Percentiles rank a stretch among this genome's conserved stretches.
Conservation (phyloP, 163 green algal genomes). For the Chlamydomonas reinhardtii region DNA sequence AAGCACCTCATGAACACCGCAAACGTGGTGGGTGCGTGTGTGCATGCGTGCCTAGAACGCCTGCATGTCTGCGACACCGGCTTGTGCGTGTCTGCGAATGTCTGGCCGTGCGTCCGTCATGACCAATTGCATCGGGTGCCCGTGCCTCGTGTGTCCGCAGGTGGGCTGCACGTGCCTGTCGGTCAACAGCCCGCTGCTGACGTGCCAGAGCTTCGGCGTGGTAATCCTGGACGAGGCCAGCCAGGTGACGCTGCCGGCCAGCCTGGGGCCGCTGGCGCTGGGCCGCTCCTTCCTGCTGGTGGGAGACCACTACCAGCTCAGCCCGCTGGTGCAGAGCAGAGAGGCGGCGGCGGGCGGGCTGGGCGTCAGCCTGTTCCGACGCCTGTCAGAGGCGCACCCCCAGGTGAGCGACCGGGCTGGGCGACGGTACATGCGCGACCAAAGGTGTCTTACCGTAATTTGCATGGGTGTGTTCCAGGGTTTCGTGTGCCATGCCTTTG, state of each 20-base stretch:
- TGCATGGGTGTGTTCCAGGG: too few relatives aligned
- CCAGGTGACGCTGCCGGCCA: conserved; percentile 83
- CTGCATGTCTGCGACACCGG: too few relatives aligned
- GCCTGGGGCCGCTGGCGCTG: conserved; percentile 73
- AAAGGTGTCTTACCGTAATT: too few relatives aligned
- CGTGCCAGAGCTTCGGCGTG: conserved; percentile 84
- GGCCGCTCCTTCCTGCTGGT: conserved; percentile 86
- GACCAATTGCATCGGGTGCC: too few relatives aligned
- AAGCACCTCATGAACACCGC: conserved; percentile 27
- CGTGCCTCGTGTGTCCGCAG: neutral
- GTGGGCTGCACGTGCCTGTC: conserved; percentile 84
- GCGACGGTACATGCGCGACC: too few relatives aligned
- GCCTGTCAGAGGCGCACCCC: conserved; percentile 87
- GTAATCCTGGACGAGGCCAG: conserved; percentile 95
- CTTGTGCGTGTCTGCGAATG: too few relatives aligned
- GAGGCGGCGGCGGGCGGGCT: conserved; percentile 75
- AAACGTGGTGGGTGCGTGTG: too few relatives aligned
- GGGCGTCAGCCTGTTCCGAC: conserved; percentile 85
- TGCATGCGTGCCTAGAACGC: too few relatives aligned
- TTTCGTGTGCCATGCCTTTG: too few relatives aligned
- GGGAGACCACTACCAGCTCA: conserved; percentile 93
- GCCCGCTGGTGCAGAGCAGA: conserved; percentile 84
- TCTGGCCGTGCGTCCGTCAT: too few relatives aligned
- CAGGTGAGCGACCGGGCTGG: conserved; percentile 55
- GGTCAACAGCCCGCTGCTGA: conserved; percentile 73